Evolutionary conservation across 805 yeast species (phyloP).

Genomic region (Ogataea salicorniae): DNA sequence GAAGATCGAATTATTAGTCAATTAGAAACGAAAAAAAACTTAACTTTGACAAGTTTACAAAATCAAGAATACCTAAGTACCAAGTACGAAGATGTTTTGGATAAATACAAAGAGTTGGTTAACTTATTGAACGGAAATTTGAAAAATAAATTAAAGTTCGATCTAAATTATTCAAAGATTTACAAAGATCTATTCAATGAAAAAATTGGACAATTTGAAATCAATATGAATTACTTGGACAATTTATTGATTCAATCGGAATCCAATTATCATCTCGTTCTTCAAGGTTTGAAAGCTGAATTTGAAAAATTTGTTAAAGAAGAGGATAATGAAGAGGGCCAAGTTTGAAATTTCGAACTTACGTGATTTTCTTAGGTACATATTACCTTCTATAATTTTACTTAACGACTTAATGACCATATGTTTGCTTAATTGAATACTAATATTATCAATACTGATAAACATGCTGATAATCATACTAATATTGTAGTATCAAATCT

Average conservation of each 20-base stretch:
- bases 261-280: conserved; percentile 7
- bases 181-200: conserved; percentile 14
- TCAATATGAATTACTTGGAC: conserved; percentile 10
- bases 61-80: conserved; percentile 28
- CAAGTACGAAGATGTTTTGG: conserved; percentile 24
- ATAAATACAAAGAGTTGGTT: conserved; percentile 26
- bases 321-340: neutral
- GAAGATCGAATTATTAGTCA: conserved; percentile 13
- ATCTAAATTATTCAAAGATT: conserved; percentile 13
- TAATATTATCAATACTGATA: too few relatives aligned
- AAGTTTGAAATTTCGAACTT: neutral
- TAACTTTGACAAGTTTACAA: conserved; percentile 27
- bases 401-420: too few relatives aligned
- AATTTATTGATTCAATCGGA: conserved; percentile 2
- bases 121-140: conserved; percentile 15
- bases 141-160: conserved; percentile 13
- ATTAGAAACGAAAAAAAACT: conserved; percentile 24
- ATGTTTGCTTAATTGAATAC: too few relatives aligned
- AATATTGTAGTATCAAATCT: too few relatives aligned
- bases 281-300: conserved; percentile 5
- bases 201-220: conserved; percentile 9
- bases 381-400: too few relatives aligned
- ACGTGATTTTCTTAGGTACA: too few relatives aligned
- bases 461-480: too few relatives aligned
- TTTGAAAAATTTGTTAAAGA: conserved; percentile 4